Evolutionary conservation across 495 filamentous ascomycete species (phyloP).

Genomic region (Tuber calosporum): DNA sequence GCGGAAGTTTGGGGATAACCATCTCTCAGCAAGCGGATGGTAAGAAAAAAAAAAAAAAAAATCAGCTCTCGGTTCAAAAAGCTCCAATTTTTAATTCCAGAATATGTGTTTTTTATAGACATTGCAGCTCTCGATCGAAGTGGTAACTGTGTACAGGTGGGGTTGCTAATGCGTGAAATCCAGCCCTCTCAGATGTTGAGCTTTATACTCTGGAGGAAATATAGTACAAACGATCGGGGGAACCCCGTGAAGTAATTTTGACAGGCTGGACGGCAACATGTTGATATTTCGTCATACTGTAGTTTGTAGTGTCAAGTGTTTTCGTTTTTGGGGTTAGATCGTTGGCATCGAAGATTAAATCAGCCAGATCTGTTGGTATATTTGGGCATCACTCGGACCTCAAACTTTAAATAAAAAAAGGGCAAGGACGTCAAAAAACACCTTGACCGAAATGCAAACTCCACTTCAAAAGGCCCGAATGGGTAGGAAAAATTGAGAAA

Average conservation of each 20-base stretch:
- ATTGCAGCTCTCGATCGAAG: not conserved
- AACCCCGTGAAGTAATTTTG: not conserved
- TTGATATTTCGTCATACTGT: not conserved
- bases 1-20: not conserved
- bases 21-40: not conserved
- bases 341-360: not conserved
- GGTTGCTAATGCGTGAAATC: not conserved
- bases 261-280: not conserved
- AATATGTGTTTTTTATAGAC: not conserved
- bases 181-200: not conserved
- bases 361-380: not conserved
- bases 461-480: not conserved
- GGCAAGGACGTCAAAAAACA: not conserved
- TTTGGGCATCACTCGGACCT: not conserved
- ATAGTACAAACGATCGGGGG: not conserved
- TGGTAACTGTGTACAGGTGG: not conserved
- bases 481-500: not conserved
- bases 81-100: not conserved
- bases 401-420: not conserved
- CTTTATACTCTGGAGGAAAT: not conserved
- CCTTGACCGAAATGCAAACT: not conserved
- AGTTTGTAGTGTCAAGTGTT: not conserved
- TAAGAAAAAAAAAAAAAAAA: not conserved
- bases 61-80: not conserved
- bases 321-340: not conserved